Evolutionary conservation across 75 land plant species (phyloP), one percentile per base, ranked within the genome.

Genomic region (Pseudotsuga menziesii): DNA sequence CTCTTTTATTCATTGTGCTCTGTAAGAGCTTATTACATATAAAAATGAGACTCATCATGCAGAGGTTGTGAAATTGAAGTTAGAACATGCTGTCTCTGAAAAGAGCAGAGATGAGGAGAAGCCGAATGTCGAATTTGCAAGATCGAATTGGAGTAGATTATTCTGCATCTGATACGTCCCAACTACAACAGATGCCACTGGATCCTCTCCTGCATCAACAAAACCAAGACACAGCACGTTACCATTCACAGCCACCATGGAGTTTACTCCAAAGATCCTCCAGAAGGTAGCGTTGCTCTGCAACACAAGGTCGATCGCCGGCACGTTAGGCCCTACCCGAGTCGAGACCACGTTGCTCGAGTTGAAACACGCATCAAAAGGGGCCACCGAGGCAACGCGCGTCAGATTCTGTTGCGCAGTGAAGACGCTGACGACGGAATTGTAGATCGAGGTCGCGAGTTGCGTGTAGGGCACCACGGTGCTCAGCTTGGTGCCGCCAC

Each of bases 161-260:
- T 91, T 66, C 83, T 82, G 79, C 81, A 89, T 69, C 74, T 88
- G 93, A 58, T 70, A 61, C 11, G 79, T 81, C 13, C 91, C 91
- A 13, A 91, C 70, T 25, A 80, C 78, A 8, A 86, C 56, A 6
- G 78, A 35, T 5, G 62, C 75, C 17, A 86, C 62, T 14, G 84
- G 80, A 35, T 61, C 58, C 22, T 5, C 9, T 0, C 87, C 87
- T 1, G 82, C 87, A 41, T 89, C 88, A 25, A 84, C 81, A 75
- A 90, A 84, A 6, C 83, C 95, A 57, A 92, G 56, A 73, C 95
- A 92, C 76, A 76, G 26, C 19, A 83, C 90, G 13, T 63, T 80
- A 19, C 58, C 20, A 0, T 15, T 70, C 3, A 85, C 84, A 61
- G 62, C 58, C 77, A 84, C 85, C 81, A 90, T 83, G 26, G 92